Base-by-base conservation (phyloP, 441 rosid genomes). In the Gossypium gossypioides region DNA sequence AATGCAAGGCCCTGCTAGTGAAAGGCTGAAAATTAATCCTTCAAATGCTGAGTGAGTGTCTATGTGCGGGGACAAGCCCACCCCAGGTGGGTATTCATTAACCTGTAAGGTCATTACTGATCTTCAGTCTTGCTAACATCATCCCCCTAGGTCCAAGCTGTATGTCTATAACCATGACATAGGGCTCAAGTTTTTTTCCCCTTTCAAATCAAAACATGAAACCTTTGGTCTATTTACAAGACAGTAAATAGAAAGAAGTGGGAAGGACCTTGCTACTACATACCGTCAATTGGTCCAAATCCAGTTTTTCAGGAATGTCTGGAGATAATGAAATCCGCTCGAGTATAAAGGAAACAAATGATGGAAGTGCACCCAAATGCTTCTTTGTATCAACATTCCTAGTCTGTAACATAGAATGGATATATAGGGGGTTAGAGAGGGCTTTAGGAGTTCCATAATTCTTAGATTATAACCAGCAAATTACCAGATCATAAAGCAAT, bases 1-100 rank as follows among this genome's bases (percentile, higher is more conserved):
- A 57, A 91, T 82, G 83, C 97, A 91, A 78, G 98, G 97, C 74
- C 98, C 98, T 44, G 96, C 93, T 87, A 91, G 80, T 65, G 97
- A 91, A 80, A 94, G 96, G 83, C 96, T 94, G 80, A 90, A 94
- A 74, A 94, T 91, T 63, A 81, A 87, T 77, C 89, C 97, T 77
- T 85, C 92, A 76, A 94, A 94, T 57, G 98, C 98, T 25, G 98
- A 91, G 86, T 94, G 98, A 57, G 96, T 94, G 80, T 94, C 98
- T 80, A 91, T 88, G 86, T 91, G 98, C 58, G 98, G 98, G 44
- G 98, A 90, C 78, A 91, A 83, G 67, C 98, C 97, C 73, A 94
- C 98, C 72, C 98, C 97, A 70, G 85, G 80, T 16, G 93, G 98
- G 75, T 94, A 94, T 81, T 91, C 98, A 69, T 94, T 94, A 32